Percentiles rank a stretch among this genome's conserved stretches.
These are phyloP conservation scores for Lobosporangium transversale DNA, from an alignment of 192 early-diverging fungal genomes.

Conservation along the genomic window DNA sequence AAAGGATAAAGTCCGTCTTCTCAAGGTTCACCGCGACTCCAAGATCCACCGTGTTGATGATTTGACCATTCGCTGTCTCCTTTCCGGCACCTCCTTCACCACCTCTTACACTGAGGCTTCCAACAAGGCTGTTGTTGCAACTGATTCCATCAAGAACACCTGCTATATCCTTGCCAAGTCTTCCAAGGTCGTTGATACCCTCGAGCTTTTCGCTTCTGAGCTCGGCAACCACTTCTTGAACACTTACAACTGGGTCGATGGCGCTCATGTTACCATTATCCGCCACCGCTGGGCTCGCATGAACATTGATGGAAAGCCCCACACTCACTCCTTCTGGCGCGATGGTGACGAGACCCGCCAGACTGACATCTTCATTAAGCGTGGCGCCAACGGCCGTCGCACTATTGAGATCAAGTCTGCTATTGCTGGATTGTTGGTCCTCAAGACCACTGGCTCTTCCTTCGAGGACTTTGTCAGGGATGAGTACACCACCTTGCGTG, in stretches of 20 bases:
- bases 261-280: slow-evolving; percentile 70
- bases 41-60: slow-evolving; percentile 75
- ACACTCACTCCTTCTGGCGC: slow-evolving; percentile 76
- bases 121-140: slow-evolving; percentile 80
- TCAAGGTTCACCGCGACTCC: slow-evolving; percentile 74
- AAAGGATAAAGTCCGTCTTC: slow-evolving; percentile 78
- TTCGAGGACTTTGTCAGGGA: slow-evolving; percentile 80
- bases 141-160: slow-evolving; percentile 84
- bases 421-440: slow-evolving; percentile 74
- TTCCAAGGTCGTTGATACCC: slow-evolving; percentile 70
- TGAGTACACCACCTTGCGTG: slow-evolving; percentile 77
- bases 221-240: slow-evolving; percentile 76
- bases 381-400: slow-evolving; percentile 46
- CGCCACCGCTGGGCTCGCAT: slow-evolving; percentile 83
- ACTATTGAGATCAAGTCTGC: slow-evolving; percentile 68
- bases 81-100: slow-evolving; percentile 61
- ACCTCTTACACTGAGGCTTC: slow-evolving; percentile 80
- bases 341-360: slow-evolving; percentile 77
- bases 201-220: slow-evolving; percentile 78
- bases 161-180: slow-evolving; percentile 80
- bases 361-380: slow-evolving; percentile 63
- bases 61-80: slow-evolving; percentile 64
- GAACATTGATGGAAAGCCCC: slow-evolving; percentile 64
- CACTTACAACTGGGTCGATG: slow-evolving; percentile 75
- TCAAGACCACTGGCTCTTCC: slow-evolving; percentile 86